phyloP scores from a whole-genome alignment of 2,329 filamentous ascomycete genomes.

The Sclerotinia minor region DNA sequence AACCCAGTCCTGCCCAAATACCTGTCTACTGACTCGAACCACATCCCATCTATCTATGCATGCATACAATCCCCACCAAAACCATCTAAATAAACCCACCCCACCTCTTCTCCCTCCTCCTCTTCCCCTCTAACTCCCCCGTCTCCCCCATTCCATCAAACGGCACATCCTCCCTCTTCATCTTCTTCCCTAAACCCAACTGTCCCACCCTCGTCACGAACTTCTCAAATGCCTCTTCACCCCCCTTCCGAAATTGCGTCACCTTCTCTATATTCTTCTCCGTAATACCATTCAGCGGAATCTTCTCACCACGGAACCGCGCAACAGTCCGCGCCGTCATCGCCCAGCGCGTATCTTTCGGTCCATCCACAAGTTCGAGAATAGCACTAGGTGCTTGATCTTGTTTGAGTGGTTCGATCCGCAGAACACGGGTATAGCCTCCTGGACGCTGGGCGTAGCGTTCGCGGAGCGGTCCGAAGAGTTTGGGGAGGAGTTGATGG shows the following conservation, averaged over 20 bases:
- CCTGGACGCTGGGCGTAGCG: conserved; percentile 81
- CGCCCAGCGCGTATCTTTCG: conserved; percentile 89
- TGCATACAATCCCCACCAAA: conserved; percentile 3
- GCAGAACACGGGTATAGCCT: conserved; percentile 92
- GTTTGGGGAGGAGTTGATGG: conserved; percentile 72
- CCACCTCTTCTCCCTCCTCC: conserved; percentile 23
- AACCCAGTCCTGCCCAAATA: conserved; percentile 1
- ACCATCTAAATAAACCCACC: conserved; percentile 21
- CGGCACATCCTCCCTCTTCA: conserved; percentile 37
- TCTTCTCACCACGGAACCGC: conserved; percentile 56
- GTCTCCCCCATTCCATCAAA: conserved; percentile 21
- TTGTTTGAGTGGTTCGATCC: conserved; percentile 81
- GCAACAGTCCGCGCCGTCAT: conserved; percentile 87
- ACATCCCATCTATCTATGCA: conserved; percentile 15
- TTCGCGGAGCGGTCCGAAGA: conserved; percentile 78
- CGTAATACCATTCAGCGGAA: conserved; percentile 68
- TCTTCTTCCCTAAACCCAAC: conserved; percentile 42
- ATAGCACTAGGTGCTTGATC: conserved; percentile 91
- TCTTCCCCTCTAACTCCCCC: conserved; percentile 14
- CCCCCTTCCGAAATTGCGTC: conserved; percentile 68
- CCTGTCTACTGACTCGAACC: not conserved
- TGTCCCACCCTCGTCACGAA: conserved; percentile 53
- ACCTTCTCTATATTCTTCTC: conserved; percentile 80
- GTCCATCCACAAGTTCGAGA: conserved; percentile 91
- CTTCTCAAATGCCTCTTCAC: conserved; percentile 65